Percentiles rank a stretch among this genome's conserved stretches.
Evolutionary conservation across 179 eudicot species (phyloP).

Genomic region (Beta macrorhiza): DNA sequence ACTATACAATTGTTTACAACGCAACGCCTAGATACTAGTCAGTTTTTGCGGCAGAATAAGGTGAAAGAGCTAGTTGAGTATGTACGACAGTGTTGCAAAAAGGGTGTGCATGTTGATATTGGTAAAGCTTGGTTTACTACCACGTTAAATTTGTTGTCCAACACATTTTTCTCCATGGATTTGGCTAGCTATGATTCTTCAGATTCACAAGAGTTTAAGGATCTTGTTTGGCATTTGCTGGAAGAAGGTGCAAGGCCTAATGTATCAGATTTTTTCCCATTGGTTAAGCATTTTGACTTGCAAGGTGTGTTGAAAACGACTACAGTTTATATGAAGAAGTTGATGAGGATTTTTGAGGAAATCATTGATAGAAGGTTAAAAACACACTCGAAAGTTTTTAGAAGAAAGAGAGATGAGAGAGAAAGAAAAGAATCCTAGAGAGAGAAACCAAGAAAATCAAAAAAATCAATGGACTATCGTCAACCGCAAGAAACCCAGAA

Average conservation of each 20-base stretch:
- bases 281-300: too few relatives aligned
- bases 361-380: too few relatives aligned
- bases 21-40: neutral
- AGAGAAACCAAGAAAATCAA: too few relatives aligned
- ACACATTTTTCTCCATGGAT: conserved; percentile 17
- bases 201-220: neutral
- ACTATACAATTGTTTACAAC: neutral
- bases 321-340: too few relatives aligned
- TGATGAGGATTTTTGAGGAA: too few relatives aligned
- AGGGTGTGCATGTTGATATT: neutral
- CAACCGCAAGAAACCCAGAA: too few relatives aligned
- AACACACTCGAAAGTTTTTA: too few relatives aligned
- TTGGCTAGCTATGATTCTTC: neutral
- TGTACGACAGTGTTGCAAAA: neutral
- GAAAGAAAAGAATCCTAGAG: too few relatives aligned
- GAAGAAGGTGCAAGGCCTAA: conserved; percentile 9
- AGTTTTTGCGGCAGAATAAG: neutral
- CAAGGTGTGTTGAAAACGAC: too few relatives aligned
- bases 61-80: neutral
- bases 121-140: conserved; percentile 13
- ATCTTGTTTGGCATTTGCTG: neutral
- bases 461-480: too few relatives aligned
- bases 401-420: too few relatives aligned
- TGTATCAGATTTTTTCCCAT: conserved; percentile 1
- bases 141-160: conserved; percentile 6